phyloP scores from a whole-genome alignment of 1,284 basidiomycete species.

The Puccinia novopanici region DNA sequence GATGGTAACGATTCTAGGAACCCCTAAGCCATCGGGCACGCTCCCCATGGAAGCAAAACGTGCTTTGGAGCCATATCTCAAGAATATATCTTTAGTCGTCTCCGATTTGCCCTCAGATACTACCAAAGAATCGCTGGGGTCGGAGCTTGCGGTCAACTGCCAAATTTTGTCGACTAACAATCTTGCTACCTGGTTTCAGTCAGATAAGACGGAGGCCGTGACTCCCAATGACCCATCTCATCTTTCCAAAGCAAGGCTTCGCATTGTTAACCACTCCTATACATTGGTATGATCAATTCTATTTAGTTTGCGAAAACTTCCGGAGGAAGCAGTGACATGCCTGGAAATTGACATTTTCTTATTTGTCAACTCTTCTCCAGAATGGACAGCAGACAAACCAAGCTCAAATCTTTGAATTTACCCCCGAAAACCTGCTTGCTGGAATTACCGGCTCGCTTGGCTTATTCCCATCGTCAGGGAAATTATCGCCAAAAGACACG shows the following conservation, averaged over 20 bases:
- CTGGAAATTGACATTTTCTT: not conserved
- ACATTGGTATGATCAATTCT: not conserved
- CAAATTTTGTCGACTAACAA: not conserved
- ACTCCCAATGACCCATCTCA: not conserved
- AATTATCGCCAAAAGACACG: constrained; percentile 12
- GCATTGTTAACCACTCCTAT: not conserved
- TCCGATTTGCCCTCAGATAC: not conserved
- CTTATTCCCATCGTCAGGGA: constrained; percentile 13
- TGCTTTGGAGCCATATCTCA: not conserved
- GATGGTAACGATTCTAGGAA: not conserved
- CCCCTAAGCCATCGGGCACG: not conserved
- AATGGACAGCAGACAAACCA: not conserved
- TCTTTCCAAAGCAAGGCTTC: not conserved
- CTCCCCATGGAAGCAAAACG: constrained; percentile 18
- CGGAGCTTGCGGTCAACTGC: not conserved
- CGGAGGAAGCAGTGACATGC: not conserved
- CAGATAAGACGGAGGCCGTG: not conserved
- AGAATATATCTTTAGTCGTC: constrained; percentile 14
- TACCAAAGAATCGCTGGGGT: not conserved
- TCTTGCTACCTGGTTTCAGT: not conserved
- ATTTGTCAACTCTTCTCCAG: not conserved
- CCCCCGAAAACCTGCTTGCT: constrained; percentile 27
- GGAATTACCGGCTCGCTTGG: constrained; percentile 35
- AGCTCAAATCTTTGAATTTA: not conserved
- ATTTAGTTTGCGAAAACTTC: not conserved